These are phyloP conservation scores for Leccinum arenicola DNA, from an alignment of 768 basidiomycete genomes.

Conservation along the genomic window DNA sequence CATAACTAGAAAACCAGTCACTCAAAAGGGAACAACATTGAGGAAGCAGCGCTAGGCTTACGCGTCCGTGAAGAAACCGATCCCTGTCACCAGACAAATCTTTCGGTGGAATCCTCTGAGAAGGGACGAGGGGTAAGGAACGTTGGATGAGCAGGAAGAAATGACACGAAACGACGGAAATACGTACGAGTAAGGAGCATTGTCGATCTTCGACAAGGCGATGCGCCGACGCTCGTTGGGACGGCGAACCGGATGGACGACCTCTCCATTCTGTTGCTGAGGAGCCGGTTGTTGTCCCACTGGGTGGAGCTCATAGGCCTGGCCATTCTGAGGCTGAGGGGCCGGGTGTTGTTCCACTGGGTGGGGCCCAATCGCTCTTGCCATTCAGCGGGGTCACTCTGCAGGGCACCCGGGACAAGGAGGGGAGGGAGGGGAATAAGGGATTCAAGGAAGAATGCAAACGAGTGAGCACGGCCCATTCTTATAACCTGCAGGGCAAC, in stretches of 20 bases:
- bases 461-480: neutral
- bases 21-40: neutral
- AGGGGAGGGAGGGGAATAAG: neutral
- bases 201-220: constrained; percentile 1
- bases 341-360: neutral
- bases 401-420: neutral
- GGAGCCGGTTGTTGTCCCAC: neutral
- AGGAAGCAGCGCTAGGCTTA: constrained; percentile 27
- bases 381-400: neutral
- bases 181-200: neutral
- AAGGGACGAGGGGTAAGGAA: neutral
- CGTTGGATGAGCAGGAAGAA: neutral
- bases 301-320: neutral
- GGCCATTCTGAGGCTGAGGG: neutral
- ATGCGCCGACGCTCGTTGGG: constrained; percentile 2
- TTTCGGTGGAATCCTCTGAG: constrained; percentile 78
- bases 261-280: neutral
- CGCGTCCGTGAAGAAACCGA: constrained; percentile 88
- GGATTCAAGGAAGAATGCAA: neutral
- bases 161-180: neutral
- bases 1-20: constrained; percentile 39
- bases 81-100: constrained; percentile 62
- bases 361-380: neutral
- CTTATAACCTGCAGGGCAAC: neutral
- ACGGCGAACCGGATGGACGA: neutral